Evolutionary conservation across 805 yeast species (phyloP).

Genomic region (Pichia kluyveri): DNA sequence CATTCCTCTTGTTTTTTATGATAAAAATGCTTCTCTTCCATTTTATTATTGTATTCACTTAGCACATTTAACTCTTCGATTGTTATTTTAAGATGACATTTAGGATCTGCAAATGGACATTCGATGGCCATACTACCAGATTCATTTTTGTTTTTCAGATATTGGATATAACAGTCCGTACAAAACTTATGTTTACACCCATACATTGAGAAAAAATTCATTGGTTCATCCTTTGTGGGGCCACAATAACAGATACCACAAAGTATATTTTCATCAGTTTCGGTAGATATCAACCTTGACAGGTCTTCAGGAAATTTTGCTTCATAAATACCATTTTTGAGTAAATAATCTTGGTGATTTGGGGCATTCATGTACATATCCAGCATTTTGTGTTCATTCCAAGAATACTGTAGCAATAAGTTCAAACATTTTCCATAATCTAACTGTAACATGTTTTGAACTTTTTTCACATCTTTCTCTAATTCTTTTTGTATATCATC

Average conservation of each 20-base stretch:
- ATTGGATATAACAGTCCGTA: constrained; percentile 53
- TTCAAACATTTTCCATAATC: constrained; percentile 32
- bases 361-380: constrained; percentile 39
- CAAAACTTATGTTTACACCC: constrained; percentile 72
- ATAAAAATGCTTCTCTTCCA: background rate
- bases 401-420: constrained; percentile 39
- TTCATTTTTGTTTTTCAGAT: constrained; percentile 38
- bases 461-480: constrained; percentile 22
- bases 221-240: constrained; percentile 22
- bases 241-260: constrained; percentile 75
- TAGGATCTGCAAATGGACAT: constrained; percentile 51
- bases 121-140: constrained; percentile 38
- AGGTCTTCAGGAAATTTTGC: constrained; percentile 25
- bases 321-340: constrained; percentile 22
- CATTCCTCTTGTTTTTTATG: background rate
- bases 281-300: constrained; percentile 1
- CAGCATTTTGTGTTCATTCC: constrained; percentile 52
- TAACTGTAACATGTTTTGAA: constrained; percentile 30
- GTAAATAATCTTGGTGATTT: constrained; percentile 24
- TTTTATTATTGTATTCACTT: constrained; percentile 15
- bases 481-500: constrained; percentile 25
- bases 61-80: constrained; percentile 30
- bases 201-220: constrained; percentile 34
- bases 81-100: constrained; percentile 37
- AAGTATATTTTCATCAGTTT: constrained; percentile 24